These are phyloP conservation scores for Picocystis salinarum DNA, from an alignment of 139 green algal genomes.

Conservation along the genomic window DNA sequence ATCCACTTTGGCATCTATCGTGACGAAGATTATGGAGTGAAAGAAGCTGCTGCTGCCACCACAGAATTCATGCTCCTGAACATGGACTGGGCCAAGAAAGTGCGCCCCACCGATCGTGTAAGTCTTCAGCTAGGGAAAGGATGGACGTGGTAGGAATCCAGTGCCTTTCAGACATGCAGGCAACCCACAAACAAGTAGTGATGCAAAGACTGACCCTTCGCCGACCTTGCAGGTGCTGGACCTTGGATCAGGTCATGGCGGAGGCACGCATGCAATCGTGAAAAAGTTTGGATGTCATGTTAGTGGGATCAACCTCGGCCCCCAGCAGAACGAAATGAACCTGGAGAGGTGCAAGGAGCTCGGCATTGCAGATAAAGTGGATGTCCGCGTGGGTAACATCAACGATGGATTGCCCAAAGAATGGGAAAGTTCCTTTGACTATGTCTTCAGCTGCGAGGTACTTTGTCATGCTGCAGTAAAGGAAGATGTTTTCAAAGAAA, in stretches of 20 bases:
- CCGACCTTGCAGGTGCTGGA: constrained; percentile 5
- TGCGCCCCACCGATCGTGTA: too few relatives aligned
- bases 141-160: too few relatives aligned
- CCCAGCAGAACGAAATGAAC: constrained; percentile 12
- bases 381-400: constrained; percentile 9
- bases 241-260: constrained; percentile 11
- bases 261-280: constrained; percentile 11
- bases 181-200: too few relatives aligned
- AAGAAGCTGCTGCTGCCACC: neutral
- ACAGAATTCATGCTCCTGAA: constrained; percentile 12
- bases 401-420: constrained; percentile 11
- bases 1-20: constrained; percentile 14
- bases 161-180: too few relatives aligned
- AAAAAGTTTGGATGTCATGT: constrained; percentile 13
- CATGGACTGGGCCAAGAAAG: constrained; percentile 11
- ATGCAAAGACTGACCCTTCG: too few relatives aligned
- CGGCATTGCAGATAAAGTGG: constrained; percentile 6
- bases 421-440: constrained; percentile 7
- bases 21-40: constrained; percentile 1
- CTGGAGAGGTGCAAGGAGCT: constrained; percentile 11
- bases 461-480: constrained; percentile 17
- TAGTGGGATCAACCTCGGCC: constrained; percentile 12
- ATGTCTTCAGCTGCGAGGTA: constrained; percentile 7
- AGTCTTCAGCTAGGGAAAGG: too few relatives aligned
- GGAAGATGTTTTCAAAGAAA: constrained; percentile 64